A percentile compares a stretch with the other conserved stretches of the same genome.
phyloP scores from a whole-genome alignment of 768 basidiomycete species.

The Boletus reticuloceps region DNA sequence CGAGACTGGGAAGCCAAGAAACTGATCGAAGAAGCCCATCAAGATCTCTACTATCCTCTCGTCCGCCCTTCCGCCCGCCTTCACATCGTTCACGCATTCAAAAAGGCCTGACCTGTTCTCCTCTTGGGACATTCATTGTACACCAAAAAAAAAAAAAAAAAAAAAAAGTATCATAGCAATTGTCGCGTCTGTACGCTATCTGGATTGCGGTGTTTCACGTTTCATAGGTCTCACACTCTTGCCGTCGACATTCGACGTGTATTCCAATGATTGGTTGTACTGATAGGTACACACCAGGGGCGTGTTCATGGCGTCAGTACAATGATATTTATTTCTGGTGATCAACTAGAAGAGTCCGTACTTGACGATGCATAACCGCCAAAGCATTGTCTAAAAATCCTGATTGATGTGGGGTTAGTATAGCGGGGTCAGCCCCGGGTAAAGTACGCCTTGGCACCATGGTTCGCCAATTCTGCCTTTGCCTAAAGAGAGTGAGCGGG shows the following conservation, averaged over 20 bases:
- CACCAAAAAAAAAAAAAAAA: slow-evolving; percentile 4
- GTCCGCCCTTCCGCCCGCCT: slow-evolving; percentile 49
- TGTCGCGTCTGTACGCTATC: slow-evolving; percentile 24
- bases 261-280: background rate
- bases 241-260: slow-evolving; percentile 6
- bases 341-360: slow-evolving; percentile 1
- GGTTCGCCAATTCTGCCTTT: slow-evolving; percentile 75
- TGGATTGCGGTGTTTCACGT: slow-evolving; percentile 83
- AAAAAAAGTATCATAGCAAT: slow-evolving; percentile 30
- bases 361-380: background rate
- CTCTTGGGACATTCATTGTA: slow-evolving; percentile 19
- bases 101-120: slow-evolving; percentile 21
- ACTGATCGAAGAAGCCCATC: slow-evolving; percentile 60
- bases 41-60: slow-evolving; percentile 61
- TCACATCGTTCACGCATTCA: slow-evolving; percentile 57
- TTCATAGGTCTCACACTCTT: slow-evolving; percentile 44
- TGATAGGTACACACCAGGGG: background rate
- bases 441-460: slow-evolving; percentile 88
- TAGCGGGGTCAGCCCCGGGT: slow-evolving; percentile 58
- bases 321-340: slow-evolving; percentile 12
- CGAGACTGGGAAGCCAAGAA: slow-evolving; percentile 52
- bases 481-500: slow-evolving; percentile 48
- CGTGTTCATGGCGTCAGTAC: slow-evolving; percentile 8
- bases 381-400: background rate
- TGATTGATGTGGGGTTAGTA: slow-evolving; percentile 9